phyloP scores from a whole-genome alignment of 1,284 basidiomycete genomes.

The Naganishia sp. region DNA sequence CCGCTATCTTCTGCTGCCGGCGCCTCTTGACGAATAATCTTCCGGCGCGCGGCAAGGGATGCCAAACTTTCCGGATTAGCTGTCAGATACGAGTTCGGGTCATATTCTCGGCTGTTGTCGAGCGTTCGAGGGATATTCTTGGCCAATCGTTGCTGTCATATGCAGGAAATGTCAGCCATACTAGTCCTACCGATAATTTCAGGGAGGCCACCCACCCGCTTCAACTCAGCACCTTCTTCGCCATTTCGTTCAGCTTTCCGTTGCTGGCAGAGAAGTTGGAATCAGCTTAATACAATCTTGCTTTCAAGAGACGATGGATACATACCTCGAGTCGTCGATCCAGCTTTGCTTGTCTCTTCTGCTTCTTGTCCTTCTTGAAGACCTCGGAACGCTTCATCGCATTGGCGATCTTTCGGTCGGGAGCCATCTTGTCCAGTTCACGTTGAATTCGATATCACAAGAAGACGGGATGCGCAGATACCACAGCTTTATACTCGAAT shows the following conservation, averaged over 20 bases:
- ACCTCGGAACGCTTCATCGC: conserved; percentile 80
- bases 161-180: background rate
- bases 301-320: conserved; percentile 37
- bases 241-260: conserved; percentile 31
- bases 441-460: background rate
- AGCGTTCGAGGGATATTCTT: conserved; percentile 88
- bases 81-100: conserved; percentile 73
- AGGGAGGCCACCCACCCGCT: background rate
- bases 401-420: conserved; percentile 66
- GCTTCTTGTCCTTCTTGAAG: conserved; percentile 71
- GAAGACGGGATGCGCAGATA: too few species aligned
- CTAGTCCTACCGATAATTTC: background rate
- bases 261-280: conserved; percentile 8
- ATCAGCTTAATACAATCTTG: conserved; percentile 46
- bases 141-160: conserved; percentile 69
- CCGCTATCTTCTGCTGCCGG: conserved; percentile 36
- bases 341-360: conserved; percentile 78
- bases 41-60: conserved; percentile 41
- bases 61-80: conserved; percentile 60
- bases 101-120: conserved; percentile 88
- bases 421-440: conserved; percentile 42
- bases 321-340: conserved; percentile 74
- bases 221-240: conserved; percentile 27
- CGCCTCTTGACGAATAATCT: conserved; percentile 47
- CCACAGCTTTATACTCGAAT: too few species aligned